A percentile compares a stretch with the other conserved stretches of the same genome.
Conservation (phyloP, 306 rosid genomes). For the Fagus crenata region DNA sequence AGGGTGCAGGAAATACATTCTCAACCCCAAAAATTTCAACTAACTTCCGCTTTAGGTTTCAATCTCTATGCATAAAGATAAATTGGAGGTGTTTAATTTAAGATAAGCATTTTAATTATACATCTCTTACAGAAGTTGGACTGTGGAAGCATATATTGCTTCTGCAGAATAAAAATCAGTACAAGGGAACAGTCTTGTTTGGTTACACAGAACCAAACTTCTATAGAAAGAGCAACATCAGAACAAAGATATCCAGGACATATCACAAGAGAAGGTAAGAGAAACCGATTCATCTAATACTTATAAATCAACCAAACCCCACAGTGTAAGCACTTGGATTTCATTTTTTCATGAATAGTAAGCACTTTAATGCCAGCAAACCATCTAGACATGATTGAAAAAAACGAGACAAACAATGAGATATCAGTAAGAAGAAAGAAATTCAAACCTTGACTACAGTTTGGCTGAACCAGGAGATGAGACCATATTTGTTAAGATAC, state of each 20-base stretch:
- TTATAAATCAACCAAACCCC: neutral
- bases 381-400: neutral
- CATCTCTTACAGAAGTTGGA: neutral
- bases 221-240: neutral
- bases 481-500: conserved; percentile 97
- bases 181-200: neutral
- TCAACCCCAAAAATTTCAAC: neutral
- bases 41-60: neutral
- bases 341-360: neutral
- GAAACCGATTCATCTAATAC: neutral
- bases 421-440: conserved; percentile 18
- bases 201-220: neutral
- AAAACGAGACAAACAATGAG: neutral
- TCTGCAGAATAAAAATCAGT: neutral
- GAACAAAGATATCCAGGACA: neutral
- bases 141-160: neutral
- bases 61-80: neutral
- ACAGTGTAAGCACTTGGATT: neutral
- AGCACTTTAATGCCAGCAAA: neutral
- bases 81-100: neutral
- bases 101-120: too few species aligned
- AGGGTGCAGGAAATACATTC: too few species aligned
- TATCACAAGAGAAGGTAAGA: neutral
- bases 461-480: conserved; percentile 97
- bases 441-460: conserved; percentile 83